Evolutionary conservation across 2,329 filamentous ascomycete genomes (phyloP).

Genomic region (Cytospora leucostoma): DNA sequence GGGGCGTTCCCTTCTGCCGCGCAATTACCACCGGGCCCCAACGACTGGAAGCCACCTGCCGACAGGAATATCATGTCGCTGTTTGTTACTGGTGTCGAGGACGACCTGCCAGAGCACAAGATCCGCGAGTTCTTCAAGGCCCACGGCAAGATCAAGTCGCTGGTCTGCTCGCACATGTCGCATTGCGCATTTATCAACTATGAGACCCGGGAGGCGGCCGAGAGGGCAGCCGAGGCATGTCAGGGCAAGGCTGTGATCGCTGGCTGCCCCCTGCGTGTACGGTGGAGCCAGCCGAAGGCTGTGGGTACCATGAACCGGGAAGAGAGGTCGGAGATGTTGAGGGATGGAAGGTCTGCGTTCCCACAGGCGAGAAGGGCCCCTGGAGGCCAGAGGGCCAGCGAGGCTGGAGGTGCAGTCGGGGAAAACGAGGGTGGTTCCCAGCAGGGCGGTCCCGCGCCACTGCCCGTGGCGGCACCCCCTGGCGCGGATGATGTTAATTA

Average conservation of each 20-base stretch:
- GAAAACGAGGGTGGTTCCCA: conserved; percentile 31
- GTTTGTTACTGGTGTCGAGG: conserved; percentile 93
- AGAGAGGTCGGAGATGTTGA: conserved; percentile 76
- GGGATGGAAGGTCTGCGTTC: conserved; percentile 69
- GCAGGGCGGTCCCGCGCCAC: conserved; percentile 34
- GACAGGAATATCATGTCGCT: conserved; percentile 89
- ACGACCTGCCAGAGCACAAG: conserved; percentile 91
- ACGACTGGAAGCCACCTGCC: conserved; percentile 82
- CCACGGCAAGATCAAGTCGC: conserved; percentile 85
- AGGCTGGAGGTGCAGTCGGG: conserved; percentile 34
- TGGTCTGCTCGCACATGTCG: conserved; percentile 95
- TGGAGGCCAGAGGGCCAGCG: conserved; percentile 37
- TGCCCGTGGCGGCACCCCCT: conserved; percentile 72
- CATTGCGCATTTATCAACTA: conserved; percentile 98
- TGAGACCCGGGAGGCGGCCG: conserved; percentile 78
- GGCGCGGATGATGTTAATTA: conserved; percentile 79
- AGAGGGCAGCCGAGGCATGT: conserved; percentile 80
- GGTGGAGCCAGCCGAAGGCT: conserved; percentile 91
- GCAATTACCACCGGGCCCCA: conserved; percentile 75
- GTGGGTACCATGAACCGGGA: conserved; percentile 90
- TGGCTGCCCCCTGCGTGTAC: conserved; percentile 84
- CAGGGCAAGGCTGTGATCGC: conserved; percentile 88
- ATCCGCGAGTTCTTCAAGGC: conserved; percentile 86
- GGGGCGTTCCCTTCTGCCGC: conserved; percentile 69
- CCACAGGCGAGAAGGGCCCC: conserved; percentile 46